Percentiles rank a stretch among this genome's conserved stretches.
phyloP scores from a whole-genome alignment of 495 filamentous ascomycete genomes.

The Hypoxylon lenormandii region DNA sequence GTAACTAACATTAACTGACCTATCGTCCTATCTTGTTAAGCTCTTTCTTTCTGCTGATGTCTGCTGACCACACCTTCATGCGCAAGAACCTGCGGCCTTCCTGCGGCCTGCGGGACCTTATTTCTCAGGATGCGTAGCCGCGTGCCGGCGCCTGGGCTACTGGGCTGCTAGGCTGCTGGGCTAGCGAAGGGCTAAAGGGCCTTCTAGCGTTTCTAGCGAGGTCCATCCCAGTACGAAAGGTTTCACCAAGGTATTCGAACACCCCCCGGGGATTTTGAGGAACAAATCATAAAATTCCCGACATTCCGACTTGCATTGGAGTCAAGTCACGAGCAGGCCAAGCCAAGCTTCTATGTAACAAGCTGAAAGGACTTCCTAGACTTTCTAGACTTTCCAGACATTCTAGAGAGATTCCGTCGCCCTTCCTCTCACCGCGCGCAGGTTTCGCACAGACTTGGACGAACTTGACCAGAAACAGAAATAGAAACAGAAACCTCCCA shows the following conservation, averaged over 20 bases:
- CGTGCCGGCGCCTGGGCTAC: conserved; percentile 28
- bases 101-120: conserved; percentile 48
- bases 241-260: conserved; percentile 37
- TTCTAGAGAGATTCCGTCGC: conserved; percentile 40
- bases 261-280: conserved; percentile 39
- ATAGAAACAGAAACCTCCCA: conserved; percentile 19
- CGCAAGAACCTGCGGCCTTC: conserved; percentile 49
- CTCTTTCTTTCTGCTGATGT: conserved; percentile 36
- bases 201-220: too few relatives aligned
- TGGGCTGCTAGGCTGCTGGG: too few relatives aligned
- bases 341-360: conserved; percentile 6
- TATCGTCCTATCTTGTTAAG: conserved; percentile 12
- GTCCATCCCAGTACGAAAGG: conserved; percentile 27
- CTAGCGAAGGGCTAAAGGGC: conserved; percentile 22
- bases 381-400: neutral
- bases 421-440: conserved; percentile 16
- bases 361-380: too few relatives aligned
- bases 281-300: conserved; percentile 40
- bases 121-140: conserved; percentile 36
- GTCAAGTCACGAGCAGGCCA: conserved; percentile 5
- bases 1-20: neutral
- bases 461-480: neutral
- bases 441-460: conserved; percentile 9
- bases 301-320: conserved; percentile 2
- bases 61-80: conserved; percentile 49